phyloP scores from a whole-genome alignment of 75 land plant species.

The Ceratopteris richardii region DNA sequence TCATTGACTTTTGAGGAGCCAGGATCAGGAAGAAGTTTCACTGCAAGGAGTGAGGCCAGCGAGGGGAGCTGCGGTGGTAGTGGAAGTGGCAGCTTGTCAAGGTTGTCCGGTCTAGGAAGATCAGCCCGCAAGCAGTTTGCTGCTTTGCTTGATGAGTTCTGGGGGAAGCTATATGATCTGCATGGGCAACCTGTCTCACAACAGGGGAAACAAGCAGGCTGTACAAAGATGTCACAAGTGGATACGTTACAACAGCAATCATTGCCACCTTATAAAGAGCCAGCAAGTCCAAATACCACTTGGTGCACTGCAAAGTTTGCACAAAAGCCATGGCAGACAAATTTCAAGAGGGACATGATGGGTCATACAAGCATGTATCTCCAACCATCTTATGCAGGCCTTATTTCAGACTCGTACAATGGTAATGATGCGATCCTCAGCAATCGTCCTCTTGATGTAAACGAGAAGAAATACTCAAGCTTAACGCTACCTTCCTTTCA shows the following conservation, averaged over 20 bases:
- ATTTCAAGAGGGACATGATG: neutral
- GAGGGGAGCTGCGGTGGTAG: slow-evolving; percentile 31
- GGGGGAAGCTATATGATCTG: slow-evolving; percentile 84
- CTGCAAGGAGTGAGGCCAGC: slow-evolving; percentile 55
- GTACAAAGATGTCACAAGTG: slow-evolving; percentile 1
- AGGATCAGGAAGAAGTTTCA: slow-evolving; percentile 49
- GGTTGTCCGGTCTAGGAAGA: slow-evolving; percentile 82
- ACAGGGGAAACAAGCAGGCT: neutral
- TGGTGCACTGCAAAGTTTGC: slow-evolving; percentile 1
- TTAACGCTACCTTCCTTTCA: slow-evolving; percentile 40
- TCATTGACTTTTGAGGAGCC: slow-evolving; percentile 49
- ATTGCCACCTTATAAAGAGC: neutral
- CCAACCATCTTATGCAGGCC: neutral
- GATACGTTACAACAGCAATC: neutral
- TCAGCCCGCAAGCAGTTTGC: slow-evolving; percentile 84
- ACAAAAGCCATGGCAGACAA: neutral
- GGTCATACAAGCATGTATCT: neutral
- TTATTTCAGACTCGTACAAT: no score
- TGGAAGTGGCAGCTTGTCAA: slow-evolving; percentile 82
- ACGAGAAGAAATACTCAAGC: slow-evolving; percentile 71
- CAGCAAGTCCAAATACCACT: neutral
- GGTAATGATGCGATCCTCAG: neutral
- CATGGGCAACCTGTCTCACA: slow-evolving; percentile 71
- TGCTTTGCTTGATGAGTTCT: slow-evolving; percentile 82
- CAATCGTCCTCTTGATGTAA: slow-evolving; percentile 10